These are phyloP conservation scores for Penicillium fuscoglaucum DNA, from an alignment of 2,329 filamentous ascomycete genomes.

Conservation along the genomic window DNA sequence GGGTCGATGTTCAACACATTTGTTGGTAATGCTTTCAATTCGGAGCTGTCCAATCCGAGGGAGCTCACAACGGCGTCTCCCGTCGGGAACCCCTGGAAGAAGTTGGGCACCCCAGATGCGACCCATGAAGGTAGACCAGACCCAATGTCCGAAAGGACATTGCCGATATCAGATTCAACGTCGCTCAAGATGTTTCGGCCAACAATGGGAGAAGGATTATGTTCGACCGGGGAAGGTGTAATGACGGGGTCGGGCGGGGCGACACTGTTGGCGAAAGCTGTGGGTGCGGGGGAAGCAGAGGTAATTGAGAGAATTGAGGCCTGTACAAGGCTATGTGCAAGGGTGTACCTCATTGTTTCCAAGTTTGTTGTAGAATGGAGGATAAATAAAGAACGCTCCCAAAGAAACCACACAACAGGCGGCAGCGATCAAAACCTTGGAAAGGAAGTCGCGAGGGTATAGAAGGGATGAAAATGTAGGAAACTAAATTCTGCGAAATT, in stretches of 20 bases:
- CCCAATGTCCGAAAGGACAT: slow-evolving; percentile 13
- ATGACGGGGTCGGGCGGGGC: slow-evolving; percentile 13
- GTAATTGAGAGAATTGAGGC: slow-evolving; percentile 14
- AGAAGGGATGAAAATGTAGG: background rate
- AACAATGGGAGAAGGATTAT: slow-evolving; percentile 14
- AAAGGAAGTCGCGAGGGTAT: background rate
- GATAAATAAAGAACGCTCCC: background rate
- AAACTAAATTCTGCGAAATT: background rate
- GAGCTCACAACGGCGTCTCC: slow-evolving; percentile 24
- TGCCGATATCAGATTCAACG: slow-evolving; percentile 1
- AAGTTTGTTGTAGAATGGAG: no score
- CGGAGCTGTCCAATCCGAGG: slow-evolving; percentile 17
- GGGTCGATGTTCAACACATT: slow-evolving; percentile 26
- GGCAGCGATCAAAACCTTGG: no score
- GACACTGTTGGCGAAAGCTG: slow-evolving; percentile 11
- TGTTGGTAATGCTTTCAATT: slow-evolving; percentile 21
- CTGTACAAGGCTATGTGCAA: slow-evolving; percentile 5
- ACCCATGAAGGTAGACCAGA: slow-evolving; percentile 23
- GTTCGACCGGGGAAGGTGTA: slow-evolving; percentile 16
- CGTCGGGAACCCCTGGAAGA: slow-evolving; percentile 25
- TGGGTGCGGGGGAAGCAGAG: slow-evolving; percentile 15
- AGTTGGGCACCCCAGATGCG: slow-evolving; percentile 25
- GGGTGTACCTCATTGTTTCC: slow-evolving; percentile 3
- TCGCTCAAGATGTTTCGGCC: slow-evolving; percentile 14
- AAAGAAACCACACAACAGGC: background rate